A percentile compares a stretch with the other conserved stretches of the same genome.
phyloP scores from a whole-genome alignment of 2,329 filamentous ascomycete genomes.

The Ascochyta pisi region DNA sequence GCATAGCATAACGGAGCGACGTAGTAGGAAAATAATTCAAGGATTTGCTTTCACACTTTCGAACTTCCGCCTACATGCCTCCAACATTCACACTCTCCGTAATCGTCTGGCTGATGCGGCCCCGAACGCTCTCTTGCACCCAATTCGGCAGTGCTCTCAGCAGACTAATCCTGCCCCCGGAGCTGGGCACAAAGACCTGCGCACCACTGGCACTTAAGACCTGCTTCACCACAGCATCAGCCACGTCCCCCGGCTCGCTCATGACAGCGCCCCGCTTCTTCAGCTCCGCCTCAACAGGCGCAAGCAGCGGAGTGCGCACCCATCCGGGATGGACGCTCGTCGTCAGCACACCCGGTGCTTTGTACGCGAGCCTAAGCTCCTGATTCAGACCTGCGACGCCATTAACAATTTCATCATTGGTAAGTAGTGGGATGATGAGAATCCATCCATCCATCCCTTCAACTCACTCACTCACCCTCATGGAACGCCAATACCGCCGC shows the following conservation, averaged over 20 bases:
- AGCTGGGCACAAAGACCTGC: slow-evolving; percentile 50
- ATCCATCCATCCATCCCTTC: too few species aligned
- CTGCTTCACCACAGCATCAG: slow-evolving; percentile 52
- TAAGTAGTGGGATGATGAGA: too few species aligned
- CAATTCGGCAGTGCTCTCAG: slow-evolving; percentile 57
- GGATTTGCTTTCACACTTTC: not conserved
- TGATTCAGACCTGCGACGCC: slow-evolving; percentile 37
- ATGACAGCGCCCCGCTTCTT: slow-evolving; percentile 37
- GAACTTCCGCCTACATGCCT: not conserved
- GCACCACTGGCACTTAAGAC: slow-evolving; percentile 49
- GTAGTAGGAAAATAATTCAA: not conserved
- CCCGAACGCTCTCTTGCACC: slow-evolving; percentile 53
- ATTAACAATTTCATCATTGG: too few species aligned
- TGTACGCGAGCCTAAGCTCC: slow-evolving; percentile 50
- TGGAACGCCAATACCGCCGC: slow-evolving; percentile 61
- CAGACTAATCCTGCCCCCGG: slow-evolving; percentile 28
- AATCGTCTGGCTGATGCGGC: slow-evolving; percentile 26
- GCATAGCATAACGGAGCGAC: slow-evolving; percentile 9
- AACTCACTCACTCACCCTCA: slow-evolving; percentile 47
- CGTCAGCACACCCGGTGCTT: slow-evolving; percentile 51
- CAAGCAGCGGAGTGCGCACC: slow-evolving; percentile 51
- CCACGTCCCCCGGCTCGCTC: slow-evolving; percentile 49
- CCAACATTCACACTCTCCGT: slow-evolving; percentile 14
- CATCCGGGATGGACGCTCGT: slow-evolving; percentile 54
- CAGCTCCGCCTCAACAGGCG: slow-evolving; percentile 42